A percentile compares a stretch with the other conserved stretches of the same genome.
Evolutionary conservation across 371 early-diverging fungal genomes (phyloP).

Genomic region (Syncephalastrum contaminatum): DNA sequence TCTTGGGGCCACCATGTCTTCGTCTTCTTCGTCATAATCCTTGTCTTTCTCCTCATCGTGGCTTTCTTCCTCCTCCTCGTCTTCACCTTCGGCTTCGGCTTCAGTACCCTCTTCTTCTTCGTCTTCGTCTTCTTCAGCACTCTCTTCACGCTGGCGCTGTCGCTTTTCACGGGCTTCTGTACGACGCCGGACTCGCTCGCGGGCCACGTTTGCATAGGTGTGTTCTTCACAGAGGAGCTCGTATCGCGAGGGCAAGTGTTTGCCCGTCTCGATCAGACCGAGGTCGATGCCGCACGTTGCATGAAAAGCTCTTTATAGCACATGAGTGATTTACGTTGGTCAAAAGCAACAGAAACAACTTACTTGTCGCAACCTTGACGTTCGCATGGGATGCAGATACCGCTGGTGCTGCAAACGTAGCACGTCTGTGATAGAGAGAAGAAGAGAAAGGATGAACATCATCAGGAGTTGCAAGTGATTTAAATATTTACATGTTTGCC

Average conservation of each 20-base stretch:
- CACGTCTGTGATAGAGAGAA: slow-evolving; percentile 23
- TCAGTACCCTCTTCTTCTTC: slow-evolving; percentile 14
- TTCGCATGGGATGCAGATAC: slow-evolving; percentile 37
- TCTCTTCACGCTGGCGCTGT: slow-evolving; percentile 4
- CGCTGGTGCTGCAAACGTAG: slow-evolving; percentile 31
- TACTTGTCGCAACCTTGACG: slow-evolving; percentile 32
- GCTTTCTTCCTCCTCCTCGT: slow-evolving; percentile 10
- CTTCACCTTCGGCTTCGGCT: slow-evolving; percentile 5
- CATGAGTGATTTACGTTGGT: neutral
- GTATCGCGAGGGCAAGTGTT: slow-evolving; percentile 9
- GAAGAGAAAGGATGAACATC: neutral
- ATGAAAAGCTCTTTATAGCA: slow-evolving; percentile 13
- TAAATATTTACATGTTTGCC: slow-evolving; percentile 22
- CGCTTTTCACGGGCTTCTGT: slow-evolving; percentile 1
- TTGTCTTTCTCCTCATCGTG: slow-evolving; percentile 8
- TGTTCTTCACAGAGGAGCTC: slow-evolving; percentile 9
- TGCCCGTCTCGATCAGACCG: slow-evolving; percentile 10
- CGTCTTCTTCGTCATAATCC: slow-evolving; percentile 9
- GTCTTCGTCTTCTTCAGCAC: slow-evolving; percentile 13
- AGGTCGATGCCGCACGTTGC: slow-evolving; percentile 22
- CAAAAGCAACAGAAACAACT: neutral
- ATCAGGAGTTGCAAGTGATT: too few relatives aligned
- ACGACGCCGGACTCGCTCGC: neutral
- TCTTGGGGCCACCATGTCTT: slow-evolving; percentile 10
- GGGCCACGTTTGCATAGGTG: neutral